Percentiles rank a stretch among this genome's conserved stretches.
Conservation (phyloP, 164 flowering plant species). For the Macadamia integrifolia region DNA sequence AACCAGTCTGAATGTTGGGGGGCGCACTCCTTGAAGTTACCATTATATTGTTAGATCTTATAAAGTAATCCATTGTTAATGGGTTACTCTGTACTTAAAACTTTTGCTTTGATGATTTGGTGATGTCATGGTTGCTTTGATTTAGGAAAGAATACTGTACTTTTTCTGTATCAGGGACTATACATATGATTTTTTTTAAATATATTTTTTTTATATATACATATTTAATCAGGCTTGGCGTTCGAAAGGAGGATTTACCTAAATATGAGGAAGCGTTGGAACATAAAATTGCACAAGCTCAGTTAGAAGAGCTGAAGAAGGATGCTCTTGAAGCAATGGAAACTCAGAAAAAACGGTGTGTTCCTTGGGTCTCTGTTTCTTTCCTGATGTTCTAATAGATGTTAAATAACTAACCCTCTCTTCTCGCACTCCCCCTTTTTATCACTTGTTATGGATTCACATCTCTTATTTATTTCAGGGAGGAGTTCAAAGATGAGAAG, state of each 20-base stretch:
- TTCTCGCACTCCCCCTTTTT: too few relatives aligned
- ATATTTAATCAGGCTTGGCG: slow-evolving; percentile 63
- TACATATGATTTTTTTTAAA: too few relatives aligned
- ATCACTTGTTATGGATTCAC: neutral
- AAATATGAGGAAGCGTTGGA: slow-evolving; percentile 84
- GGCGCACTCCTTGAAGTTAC: too few relatives aligned
- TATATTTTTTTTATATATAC: neutral
- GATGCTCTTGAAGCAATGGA: slow-evolving; percentile 94
- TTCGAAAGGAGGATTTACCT: slow-evolving; percentile 73
- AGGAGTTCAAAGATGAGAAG: slow-evolving; percentile 88
- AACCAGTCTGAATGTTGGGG: too few relatives aligned
- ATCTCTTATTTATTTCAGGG: slow-evolving; percentile 40
- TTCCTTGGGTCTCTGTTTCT: neutral
- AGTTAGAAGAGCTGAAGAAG: slow-evolving; percentile 80
- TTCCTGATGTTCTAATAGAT: neutral
- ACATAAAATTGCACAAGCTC: slow-evolving; percentile 76
- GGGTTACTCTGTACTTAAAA: too few relatives aligned
- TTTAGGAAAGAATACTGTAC: neutral
- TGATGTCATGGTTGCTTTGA: neutral
- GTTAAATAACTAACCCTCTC: neutral
- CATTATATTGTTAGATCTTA: too few relatives aligned
- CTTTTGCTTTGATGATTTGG: too few relatives aligned
- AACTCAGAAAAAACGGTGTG: slow-evolving; percentile 82
- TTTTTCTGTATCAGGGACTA: too few relatives aligned
- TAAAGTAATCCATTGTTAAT: too few relatives aligned